phyloP scores from a whole-genome alignment of 2,329 filamentous ascomycete species.

The Trichoderma gracile region DNA sequence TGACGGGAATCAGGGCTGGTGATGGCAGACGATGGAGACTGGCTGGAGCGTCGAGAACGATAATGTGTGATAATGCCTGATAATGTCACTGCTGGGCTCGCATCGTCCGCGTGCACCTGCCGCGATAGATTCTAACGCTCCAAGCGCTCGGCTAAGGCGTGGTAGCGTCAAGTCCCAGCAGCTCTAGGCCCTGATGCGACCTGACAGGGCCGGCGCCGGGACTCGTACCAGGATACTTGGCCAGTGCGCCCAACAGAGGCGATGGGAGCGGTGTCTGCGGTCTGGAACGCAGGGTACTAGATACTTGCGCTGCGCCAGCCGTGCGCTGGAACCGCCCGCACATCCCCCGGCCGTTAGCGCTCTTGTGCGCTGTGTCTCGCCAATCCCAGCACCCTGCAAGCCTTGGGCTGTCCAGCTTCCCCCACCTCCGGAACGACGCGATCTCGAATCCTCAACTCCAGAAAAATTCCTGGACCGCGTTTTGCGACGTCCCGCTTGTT shows the following conservation, averaged over 20 bases:
- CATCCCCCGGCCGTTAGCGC: background rate
- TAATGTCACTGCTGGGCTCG: constrained; percentile 3
- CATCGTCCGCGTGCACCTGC: too few relatives aligned
- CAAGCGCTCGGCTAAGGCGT: too few relatives aligned
- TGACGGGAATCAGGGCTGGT: too few relatives aligned
- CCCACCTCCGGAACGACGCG: constrained; percentile 12
- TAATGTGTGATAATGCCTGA: background rate
- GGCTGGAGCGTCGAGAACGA: too few relatives aligned
- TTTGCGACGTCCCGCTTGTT: constrained; percentile 21
- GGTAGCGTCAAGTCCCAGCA: too few relatives aligned
- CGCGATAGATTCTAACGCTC: too few relatives aligned
- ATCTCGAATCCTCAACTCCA: constrained; percentile 13
- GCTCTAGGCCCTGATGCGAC: constrained; percentile 1
- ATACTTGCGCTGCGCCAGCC: background rate
- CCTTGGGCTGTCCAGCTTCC: background rate
- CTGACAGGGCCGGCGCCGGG: background rate
- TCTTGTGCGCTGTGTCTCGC: background rate
- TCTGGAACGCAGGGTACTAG: background rate
- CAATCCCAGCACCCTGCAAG: constrained; percentile 15
- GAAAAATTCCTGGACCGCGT: constrained; percentile 23
- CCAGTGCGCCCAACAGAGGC: background rate
- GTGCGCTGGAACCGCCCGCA: background rate
- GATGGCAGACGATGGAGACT: too few relatives aligned
- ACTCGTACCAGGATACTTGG: background rate
- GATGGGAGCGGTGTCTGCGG: background rate